Evolutionary conservation across 192 early-diverging fungal genomes (phyloP), one percentile per base, ranked within the genome.

Genomic region (Coemansia biformis): DNA sequence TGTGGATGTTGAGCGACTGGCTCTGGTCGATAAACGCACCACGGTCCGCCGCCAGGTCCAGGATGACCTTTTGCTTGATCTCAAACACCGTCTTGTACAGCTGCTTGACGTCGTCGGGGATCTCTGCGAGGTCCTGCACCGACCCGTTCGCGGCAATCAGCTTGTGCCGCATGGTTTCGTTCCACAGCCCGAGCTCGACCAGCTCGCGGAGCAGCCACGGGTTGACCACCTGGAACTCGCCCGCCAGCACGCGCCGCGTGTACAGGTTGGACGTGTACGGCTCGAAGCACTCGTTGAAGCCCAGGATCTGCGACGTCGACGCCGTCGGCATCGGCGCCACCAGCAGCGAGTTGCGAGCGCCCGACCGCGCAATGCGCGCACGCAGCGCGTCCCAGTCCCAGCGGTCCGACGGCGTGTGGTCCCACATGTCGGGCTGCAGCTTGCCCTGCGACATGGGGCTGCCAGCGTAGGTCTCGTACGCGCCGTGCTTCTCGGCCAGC

Each of bases 211-310:
- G 71, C 65, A 98, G 76, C 81, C 92, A 93, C 23, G 86, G 93
- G 66, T 98, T 98, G 40, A 96, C 95, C 34, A 98, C 83, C 69
- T 98, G 95, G 83, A 98, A 98, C 75, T 98, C 95, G 26, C 95
- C 95, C 18, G 90, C 86, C 38, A 98, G 65, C 1, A 96, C 95
- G 48, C 95, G 89, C 34, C 95, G 85, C 12, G 91, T 93, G 76
- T 98, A 98, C 38, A 98, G 84, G 75, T 98, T 98, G 72, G 81
- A 84, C 39, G 86, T 91, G 49, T 88, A 91, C 10, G 86, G 88
- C 71, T 87, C 94, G 56, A 95, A 98, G 63, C 91, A 93, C 79
- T 98, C 95, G 71, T 98, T 98, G 80, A 88, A 90, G 21, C 95
- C 95, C 5, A 98, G 78, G 51, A 98, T 98, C 74, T 98, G 95